Evolutionary conservation across 2,329 filamentous ascomycete species (phyloP).

Genomic region (Neonectria sp.): DNA sequence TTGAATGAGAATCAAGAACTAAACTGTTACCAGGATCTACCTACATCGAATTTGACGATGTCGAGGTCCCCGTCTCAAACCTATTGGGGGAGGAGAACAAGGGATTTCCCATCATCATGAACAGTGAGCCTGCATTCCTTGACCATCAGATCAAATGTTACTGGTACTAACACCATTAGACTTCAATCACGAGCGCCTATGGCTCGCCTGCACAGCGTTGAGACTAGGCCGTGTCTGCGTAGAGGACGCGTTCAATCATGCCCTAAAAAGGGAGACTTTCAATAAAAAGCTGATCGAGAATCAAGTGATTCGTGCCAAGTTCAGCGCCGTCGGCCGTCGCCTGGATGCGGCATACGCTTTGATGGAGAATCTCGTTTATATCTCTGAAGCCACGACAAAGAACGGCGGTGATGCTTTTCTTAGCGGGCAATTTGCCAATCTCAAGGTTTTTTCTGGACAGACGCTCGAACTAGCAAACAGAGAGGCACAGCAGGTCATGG

Average conservation of each 20-base stretch:
- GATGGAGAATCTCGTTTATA: slow-evolving; percentile 35
- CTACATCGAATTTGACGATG: slow-evolving; percentile 35
- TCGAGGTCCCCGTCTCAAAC: slow-evolving; percentile 31
- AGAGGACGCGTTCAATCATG: slow-evolving; percentile 66
- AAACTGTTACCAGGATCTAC: slow-evolving; percentile 22
- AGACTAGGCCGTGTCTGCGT: slow-evolving; percentile 70
- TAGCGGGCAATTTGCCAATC: slow-evolving; percentile 27
- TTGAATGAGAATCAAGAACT: neutral
- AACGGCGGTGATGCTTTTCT: slow-evolving; percentile 8
- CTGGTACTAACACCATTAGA: slow-evolving; percentile 43
- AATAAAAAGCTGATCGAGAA: slow-evolving; percentile 70
- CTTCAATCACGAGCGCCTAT: slow-evolving; percentile 72
- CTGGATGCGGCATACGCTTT: slow-evolving; percentile 61
- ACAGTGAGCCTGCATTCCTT: slow-evolving; percentile 14
- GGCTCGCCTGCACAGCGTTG: slow-evolving; percentile 70
- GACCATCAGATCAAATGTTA: neutral
- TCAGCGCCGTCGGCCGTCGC: slow-evolving; percentile 69
- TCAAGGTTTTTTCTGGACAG: slow-evolving; percentile 27
- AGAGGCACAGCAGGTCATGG: slow-evolving; percentile 69
- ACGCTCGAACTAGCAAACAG: slow-evolving; percentile 28
- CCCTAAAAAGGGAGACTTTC: slow-evolving; percentile 68
- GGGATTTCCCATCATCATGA: slow-evolving; percentile 35
- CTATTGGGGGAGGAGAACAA: slow-evolving; percentile 34
- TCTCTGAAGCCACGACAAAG: slow-evolving; percentile 1
- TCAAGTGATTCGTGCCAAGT: slow-evolving; percentile 72